Base-by-base conservation (phyloP, 2,329 filamentous ascomycete species). In the Alternaria postmessia region DNA sequence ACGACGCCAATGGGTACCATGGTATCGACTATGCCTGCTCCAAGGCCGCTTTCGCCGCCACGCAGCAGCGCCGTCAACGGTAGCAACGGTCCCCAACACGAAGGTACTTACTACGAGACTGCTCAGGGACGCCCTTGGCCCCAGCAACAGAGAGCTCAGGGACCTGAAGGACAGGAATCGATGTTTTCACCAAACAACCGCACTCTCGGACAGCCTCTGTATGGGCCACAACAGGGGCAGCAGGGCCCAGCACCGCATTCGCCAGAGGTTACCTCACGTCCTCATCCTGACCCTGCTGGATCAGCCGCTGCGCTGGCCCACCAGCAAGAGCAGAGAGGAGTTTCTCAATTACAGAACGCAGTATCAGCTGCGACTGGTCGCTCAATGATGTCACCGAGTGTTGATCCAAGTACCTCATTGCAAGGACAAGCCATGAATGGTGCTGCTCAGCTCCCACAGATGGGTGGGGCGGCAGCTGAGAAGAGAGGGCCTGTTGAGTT, bases 1-100 rank as follows among this genome's bases (percentile, higher is more conserved):
- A 99, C 95, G 0, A 99, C 95, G 0, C 95, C 95, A 0, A 97
- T 96, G 83, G 95, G 95, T n/a, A 98, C 94, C 3, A 97, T 93
- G 11, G 92, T 97, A 2, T 91, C 94, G 69, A 93, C 93, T 9
- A 96, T 97, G 80, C 89, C 86, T 39, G 76, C 80, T 43, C 79
- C 80, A 20, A 79, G 84, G 44, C 80, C 82, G 18, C 75, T 83
- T 9, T 79, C 74, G 58, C 75, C 81, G 48, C 81, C 80, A 38
- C 78, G 81, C 80, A 86, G 68, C 80, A 80, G 67, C 77, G 74
- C 70, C 78, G 79, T 67, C 82, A 87, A 77, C 87, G 88, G 88
- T 82, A 87, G 73, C 76, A 59, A 67, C 78, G 58, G 81, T 79
- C 51, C 82, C 81, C 49, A 86, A 36, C 69, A 69, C 39, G 78